phyloP scores from a whole-genome alignment of 1,139 yeast species.

The Kluyveromyces sp. region DNA sequence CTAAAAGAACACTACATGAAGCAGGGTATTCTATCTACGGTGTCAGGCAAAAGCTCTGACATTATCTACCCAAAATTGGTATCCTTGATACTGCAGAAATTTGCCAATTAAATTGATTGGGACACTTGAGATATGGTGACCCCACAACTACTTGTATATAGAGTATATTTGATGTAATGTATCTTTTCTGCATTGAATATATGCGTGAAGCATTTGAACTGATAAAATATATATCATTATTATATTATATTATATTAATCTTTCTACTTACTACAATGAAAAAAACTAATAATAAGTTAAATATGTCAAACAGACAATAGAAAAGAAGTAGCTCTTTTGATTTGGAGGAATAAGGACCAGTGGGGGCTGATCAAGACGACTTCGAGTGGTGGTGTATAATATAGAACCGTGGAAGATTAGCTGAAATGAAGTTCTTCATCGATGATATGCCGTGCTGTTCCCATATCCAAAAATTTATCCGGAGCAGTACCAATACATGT shows the following conservation, averaged over 20 bases:
- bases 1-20: constrained; percentile 52
- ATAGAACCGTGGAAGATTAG: background rate
- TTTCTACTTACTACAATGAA: too few species aligned
- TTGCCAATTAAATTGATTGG: constrained; percentile 7
- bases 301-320: too few species aligned
- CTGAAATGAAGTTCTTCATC: constrained; percentile 51
- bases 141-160: background rate
- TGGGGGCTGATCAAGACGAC: background rate
- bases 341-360: too few species aligned
- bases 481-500: constrained; percentile 96
- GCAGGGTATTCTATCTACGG: constrained; percentile 46
- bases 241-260: too few species aligned
- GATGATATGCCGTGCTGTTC: constrained; percentile 89
- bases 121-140: background rate
- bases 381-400: too few species aligned
- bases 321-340: too few species aligned
- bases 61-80: constrained; percentile 68
- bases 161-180: too few species aligned
- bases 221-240: too few species aligned
- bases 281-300: too few species aligned
- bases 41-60: constrained; percentile 76
- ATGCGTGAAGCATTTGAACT: too few species aligned
- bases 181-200: too few species aligned
- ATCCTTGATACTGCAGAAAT: constrained; percentile 34
- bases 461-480: constrained; percentile 98